A percentile compares a stretch with the other conserved stretches of the same genome.
phyloP scores from a whole-genome alignment of 495 filamentous ascomycete genomes.

The Terfezia claveryi region DNA sequence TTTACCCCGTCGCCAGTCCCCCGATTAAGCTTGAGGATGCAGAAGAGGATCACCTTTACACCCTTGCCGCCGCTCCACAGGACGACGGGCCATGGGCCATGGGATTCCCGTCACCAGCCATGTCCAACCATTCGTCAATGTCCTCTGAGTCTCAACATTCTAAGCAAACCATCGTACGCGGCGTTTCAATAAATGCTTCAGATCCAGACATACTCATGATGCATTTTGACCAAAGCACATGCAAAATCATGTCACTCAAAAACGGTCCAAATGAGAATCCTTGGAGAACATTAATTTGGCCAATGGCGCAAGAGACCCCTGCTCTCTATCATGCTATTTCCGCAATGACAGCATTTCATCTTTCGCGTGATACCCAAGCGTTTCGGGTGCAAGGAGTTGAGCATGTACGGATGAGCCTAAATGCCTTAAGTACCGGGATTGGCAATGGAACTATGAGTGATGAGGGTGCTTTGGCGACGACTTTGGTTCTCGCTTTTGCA shows the following conservation, averaged over 20 bases:
- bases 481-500: constrained; percentile 49
- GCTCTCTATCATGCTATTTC: constrained; percentile 56
- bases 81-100: constrained; percentile 1
- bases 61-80: constrained; percentile 23
- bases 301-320: constrained; percentile 40
- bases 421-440: constrained; percentile 34
- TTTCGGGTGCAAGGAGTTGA: constrained; percentile 46
- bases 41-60: constrained; percentile 33
- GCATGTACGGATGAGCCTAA: constrained; percentile 48
- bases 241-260: constrained; percentile 53
- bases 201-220: constrained; percentile 41
- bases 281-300: constrained; percentile 56
- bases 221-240: constrained; percentile 49
- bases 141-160: constrained; percentile 12
- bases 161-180: not conserved
- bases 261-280: constrained; percentile 57
- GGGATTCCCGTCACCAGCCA: constrained; percentile 9
- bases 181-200: not conserved
- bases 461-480: constrained; percentile 52
- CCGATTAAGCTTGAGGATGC: constrained; percentile 8
- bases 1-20: not conserved
- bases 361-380: constrained; percentile 33
- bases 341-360: constrained; percentile 56
- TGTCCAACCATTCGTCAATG: constrained; percentile 13
- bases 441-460: constrained; percentile 30